Evolutionary conservation across 164 flowering plant species (phyloP), one percentile per base, ranked within the genome.

Genomic region (Magnolia officinalis): DNA sequence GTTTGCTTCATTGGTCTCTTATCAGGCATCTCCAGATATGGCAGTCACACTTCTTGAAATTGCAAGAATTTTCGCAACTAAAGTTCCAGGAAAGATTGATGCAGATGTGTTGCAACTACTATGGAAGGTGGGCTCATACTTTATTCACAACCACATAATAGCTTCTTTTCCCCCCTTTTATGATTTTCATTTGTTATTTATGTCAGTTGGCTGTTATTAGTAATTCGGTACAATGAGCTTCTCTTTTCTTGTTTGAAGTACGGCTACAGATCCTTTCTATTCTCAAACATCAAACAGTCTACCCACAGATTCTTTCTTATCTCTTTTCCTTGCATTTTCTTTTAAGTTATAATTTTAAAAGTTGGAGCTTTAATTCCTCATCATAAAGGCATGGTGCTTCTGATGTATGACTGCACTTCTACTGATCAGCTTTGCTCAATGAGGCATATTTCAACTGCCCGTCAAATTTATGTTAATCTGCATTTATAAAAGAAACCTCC

Each of bases 41-140:
- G 99, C 99, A 82, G 99, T 96, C 74, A 96, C 97, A 73, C 92
- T 96, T 76, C 93, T 96, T 78, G 96, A 96, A 89, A 90, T 96
- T 82, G 99, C 99, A 67, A 87, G 99, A 78, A 82, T 94, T 61
- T 96, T 96, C 85, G 99, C 99, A 10, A 96, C 99, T 20, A 96
- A 96, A 83, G 99, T 88, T 85, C 99, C 99, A 8, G 99, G 99
- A 72, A 96, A 96, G 85, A 94, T 96, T 67, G 99, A 96, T 81
- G 98, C 99, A 24, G 99, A 96, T 87, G 99, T 96, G 63, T 83
- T 96, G 21, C 99, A 96, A 79, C 88, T 96, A 7, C 89, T 96
- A 0, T 96, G 99, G 99, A 96, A 96, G 81, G 99, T 96, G 84
- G 0, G 95, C 80, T 76, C 58, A 24, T 11, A 58, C 71, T 76